phyloP scores from a whole-genome alignment of 768 basidiomycete species.

The Leccinum broughii region DNA sequence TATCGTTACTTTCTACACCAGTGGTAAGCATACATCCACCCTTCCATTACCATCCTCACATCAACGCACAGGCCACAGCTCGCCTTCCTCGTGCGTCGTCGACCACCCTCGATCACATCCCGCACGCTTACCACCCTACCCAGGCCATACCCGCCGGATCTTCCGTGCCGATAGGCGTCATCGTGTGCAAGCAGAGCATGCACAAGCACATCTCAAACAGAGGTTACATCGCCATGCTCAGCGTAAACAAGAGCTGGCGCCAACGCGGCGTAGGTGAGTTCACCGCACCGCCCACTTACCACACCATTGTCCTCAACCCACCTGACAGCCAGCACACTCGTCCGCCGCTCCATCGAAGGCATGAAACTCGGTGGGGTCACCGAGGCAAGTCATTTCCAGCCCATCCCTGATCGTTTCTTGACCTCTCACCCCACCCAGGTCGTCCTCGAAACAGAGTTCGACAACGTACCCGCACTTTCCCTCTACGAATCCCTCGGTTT shows the following conservation, averaged over 20 bases:
- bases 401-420: background rate
- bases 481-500: conserved; percentile 94
- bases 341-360: conserved; percentile 75
- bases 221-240: conserved; percentile 98
- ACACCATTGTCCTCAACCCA: conserved; percentile 16
- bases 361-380: conserved; percentile 85
- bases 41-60: too few species aligned
- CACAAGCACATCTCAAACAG: conserved; percentile 75
- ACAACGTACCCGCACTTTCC: conserved; percentile 84
- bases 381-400: conserved; percentile 59
- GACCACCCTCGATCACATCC: fast-evolving
- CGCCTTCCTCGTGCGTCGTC: conserved; percentile 64
- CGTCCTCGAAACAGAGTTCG: conserved; percentile 93
- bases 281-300: background rate
- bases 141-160: conserved; percentile 32
- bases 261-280: conserved; percentile 89
- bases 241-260: conserved; percentile 79
- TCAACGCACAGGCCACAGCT: conserved; percentile 67
- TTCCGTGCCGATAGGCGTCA: conserved; percentile 77
- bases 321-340: conserved; percentile 76
- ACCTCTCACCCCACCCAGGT: conserved; percentile 49
- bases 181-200: conserved; percentile 95
- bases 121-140: background rate
- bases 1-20: conserved; percentile 96
- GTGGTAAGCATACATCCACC: conserved; percentile 54